phyloP scores from a whole-genome alignment of 1,284 basidiomycete species.

The Phellopilus nigrolimitatus region DNA sequence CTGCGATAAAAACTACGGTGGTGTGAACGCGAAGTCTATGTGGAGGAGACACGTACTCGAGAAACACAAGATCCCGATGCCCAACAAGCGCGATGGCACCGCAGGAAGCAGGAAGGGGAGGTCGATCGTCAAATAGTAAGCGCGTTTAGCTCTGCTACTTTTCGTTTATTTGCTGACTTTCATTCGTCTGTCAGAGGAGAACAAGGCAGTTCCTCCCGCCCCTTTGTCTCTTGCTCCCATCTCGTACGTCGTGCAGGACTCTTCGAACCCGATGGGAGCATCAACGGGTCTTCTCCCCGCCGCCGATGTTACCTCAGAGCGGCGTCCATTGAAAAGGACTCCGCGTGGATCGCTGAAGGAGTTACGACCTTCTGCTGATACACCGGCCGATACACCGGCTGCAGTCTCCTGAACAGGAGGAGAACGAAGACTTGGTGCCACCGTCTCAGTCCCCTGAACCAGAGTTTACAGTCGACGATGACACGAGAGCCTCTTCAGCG shows the following conservation, averaged over 20 bases:
- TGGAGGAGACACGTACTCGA: slow-evolving; percentile 81
- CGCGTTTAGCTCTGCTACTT: slow-evolving; percentile 12
- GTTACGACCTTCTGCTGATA: no score
- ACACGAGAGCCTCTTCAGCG: background rate
- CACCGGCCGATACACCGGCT: background rate
- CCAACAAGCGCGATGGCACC: slow-evolving; percentile 68
- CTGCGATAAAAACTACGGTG: slow-evolving; percentile 72
- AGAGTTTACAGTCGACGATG: slow-evolving; percentile 2
- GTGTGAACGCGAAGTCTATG: slow-evolving; percentile 83
- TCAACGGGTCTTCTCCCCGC: background rate
- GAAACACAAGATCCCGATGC: slow-evolving; percentile 83
- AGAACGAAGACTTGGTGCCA: background rate
- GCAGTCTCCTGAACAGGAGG: background rate
- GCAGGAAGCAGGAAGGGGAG: slow-evolving; percentile 47
- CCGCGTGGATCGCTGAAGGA: no score
- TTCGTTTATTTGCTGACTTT: background rate
- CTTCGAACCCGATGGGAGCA: slow-evolving; percentile 1
- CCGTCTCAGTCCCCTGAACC: background rate
- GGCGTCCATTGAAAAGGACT: no score
- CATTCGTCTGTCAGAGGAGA: slow-evolving; percentile 14
- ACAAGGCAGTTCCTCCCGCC: background rate
- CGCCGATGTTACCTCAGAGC: no score
- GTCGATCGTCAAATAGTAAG: slow-evolving; percentile 57
- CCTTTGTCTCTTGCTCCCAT: background rate
- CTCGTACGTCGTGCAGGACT: background rate